phyloP scores from a whole-genome alignment of 2,329 filamentous ascomycete genomes.

The Epichloe sibirici region DNA sequence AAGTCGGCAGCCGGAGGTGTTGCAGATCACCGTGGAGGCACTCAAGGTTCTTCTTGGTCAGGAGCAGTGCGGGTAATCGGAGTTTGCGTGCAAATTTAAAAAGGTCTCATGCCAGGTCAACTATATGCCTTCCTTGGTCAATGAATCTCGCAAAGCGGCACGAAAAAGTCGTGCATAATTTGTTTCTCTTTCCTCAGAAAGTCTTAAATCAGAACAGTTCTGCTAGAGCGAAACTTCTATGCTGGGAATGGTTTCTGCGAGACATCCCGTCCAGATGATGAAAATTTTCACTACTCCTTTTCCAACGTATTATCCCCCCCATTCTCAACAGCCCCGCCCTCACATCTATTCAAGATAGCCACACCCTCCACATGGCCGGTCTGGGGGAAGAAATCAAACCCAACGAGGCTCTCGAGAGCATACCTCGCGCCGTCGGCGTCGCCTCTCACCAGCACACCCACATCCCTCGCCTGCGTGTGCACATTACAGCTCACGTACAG shows the following conservation, averaged over 20 bases:
- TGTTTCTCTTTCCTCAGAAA: too few species aligned
- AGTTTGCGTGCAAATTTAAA: background rate
- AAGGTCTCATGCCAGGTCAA: background rate
- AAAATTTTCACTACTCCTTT: background rate
- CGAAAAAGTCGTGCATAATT: too few species aligned
- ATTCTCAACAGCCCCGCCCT: slow-evolving; percentile 16
- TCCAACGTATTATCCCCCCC: background rate
- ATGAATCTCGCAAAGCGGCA: too few species aligned
- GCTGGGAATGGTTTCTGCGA: background rate
- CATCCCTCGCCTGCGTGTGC: slow-evolving; percentile 89
- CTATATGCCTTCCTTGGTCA: too few species aligned
- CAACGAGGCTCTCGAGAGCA: slow-evolving; percentile 77
- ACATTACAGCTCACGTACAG: slow-evolving; percentile 97
- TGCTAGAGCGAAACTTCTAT: background rate
- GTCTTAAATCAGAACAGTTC: too few species aligned
- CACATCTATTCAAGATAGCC: slow-evolving; percentile 48
- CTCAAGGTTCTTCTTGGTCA: slow-evolving; percentile 52
- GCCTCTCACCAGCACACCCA: slow-evolving; percentile 75
- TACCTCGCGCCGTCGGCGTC: slow-evolving; percentile 44
- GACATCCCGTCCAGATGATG: too few species aligned
- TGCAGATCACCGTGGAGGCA: slow-evolving; percentile 59
- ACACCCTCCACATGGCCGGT: slow-evolving; percentile 59
- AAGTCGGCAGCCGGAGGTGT: slow-evolving; percentile 54
- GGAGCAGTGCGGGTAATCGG: background rate
- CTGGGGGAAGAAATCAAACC: slow-evolving; percentile 97